Base-by-base conservation (phyloP, 495 filamentous ascomycete species). In the Elaphomyces granulatus region DNA sequence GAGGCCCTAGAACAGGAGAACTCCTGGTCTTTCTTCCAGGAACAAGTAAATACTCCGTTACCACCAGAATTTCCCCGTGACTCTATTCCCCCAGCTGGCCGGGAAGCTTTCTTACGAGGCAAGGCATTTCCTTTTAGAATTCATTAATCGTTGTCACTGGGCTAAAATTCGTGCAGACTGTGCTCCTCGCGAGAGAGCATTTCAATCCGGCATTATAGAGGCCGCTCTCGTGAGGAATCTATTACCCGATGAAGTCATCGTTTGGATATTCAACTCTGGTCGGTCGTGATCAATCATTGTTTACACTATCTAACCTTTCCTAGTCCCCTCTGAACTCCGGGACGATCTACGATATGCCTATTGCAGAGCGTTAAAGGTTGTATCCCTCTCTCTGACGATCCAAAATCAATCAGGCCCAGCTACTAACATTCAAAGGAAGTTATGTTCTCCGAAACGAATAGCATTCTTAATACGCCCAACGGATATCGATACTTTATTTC, bases 221-320 rank as follows among this genome's bases (percentile, higher is more conserved):
- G 67, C 75, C 43, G 68, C 80, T 15, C 61, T 78, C 19, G 52
- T 52, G 14, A 67, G 65, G 41, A 56, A 62, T 26, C 56, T 56
- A 10, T 58, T 90, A 4, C 78, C 87, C 1, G 74, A 86, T 38
- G 75, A 83, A 40, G 49, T 92, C 15, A 65, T 85, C 16, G 36
- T 64, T 15, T 94, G 86, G 86, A 68, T 88, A 2, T 60, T 92
- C 8, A 61, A 75, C 31, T 75, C 84, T 45, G 50, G 73, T 74
- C 43, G 26, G 63, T 54, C 4, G 31, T 18, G 12, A 15, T 15
- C 18, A 8, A 30, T 28, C 26, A 34, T 40, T 30, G 30, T 40
- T 60, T 39, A 50, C 38, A 38, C 23, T 6, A 6, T 28, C 12
- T 6, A 2, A 44, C 10, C 3, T 21, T 3, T 15, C 35, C 37